Percentiles rank a stretch among this genome's conserved stretches.
Conservation (phyloP, 306 rosid species). For the Cucurbita moschata region DNA sequence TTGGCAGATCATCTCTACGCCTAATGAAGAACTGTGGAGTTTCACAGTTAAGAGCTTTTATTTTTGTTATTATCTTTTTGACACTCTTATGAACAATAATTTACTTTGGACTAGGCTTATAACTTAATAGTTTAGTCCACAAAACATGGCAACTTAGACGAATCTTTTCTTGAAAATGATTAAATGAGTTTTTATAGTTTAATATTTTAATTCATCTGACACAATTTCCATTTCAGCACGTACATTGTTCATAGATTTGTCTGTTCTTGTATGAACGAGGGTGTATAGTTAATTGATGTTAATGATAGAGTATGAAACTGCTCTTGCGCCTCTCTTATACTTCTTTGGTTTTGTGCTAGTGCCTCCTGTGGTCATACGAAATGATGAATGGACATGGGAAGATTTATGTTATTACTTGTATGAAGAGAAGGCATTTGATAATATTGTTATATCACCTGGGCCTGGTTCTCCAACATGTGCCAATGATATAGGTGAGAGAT, state of each 20-base stretch:
- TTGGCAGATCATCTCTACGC: background rate
- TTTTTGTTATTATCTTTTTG: background rate
- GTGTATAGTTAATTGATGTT: background rate
- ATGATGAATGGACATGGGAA: conserved; percentile 79
- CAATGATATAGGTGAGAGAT: conserved; percentile 61
- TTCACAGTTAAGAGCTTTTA: background rate
- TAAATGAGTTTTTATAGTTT: background rate
- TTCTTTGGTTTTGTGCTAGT: conserved; percentile 34
- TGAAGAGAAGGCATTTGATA: conserved; percentile 80
- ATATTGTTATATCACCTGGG: conserved; percentile 95
- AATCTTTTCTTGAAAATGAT: background rate
- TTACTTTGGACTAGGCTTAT: background rate
- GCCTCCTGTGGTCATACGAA: conserved; percentile 81
- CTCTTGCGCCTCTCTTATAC: background rate
- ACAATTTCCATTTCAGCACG: background rate
- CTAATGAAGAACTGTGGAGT: background rate
- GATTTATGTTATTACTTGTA: conserved; percentile 58
- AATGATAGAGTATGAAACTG: background rate
- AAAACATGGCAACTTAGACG: background rate
- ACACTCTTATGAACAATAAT: background rate
- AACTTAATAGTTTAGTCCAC: background rate
- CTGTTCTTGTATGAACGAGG: background rate
- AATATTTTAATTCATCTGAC: background rate
- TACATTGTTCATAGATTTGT: background rate
- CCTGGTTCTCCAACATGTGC: conserved; percentile 92